A percentile compares a stretch with the other conserved stretches of the same genome.
phyloP scores from a whole-genome alignment of 2,329 filamentous ascomycete species.

The Pyricularia grisea region DNA sequence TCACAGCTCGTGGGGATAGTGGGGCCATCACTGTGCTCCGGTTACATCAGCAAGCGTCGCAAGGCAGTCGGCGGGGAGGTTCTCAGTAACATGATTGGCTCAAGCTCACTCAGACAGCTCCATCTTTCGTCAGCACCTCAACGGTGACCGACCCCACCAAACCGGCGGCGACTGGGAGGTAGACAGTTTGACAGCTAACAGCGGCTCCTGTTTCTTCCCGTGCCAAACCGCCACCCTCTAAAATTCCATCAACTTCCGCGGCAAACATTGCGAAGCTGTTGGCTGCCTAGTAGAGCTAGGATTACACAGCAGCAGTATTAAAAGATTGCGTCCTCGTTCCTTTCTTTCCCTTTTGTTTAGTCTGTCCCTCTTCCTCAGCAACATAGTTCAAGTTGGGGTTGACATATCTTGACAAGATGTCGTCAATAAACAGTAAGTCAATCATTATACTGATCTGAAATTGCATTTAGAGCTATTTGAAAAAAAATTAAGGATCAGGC shows the following conservation, averaged over 20 bases:
- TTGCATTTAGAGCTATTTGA: no score
- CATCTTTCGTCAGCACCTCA: neutral
- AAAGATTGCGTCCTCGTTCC: neutral
- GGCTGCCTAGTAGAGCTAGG: neutral
- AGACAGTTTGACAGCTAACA: neutral
- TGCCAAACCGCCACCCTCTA: neutral
- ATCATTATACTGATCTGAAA: neutral
- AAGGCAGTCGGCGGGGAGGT: neutral
- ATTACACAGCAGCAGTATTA: neutral
- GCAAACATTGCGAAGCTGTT: neutral
- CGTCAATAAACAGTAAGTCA: neutral
- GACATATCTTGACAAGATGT: neutral
- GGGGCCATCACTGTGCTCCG: neutral
- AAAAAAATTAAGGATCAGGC: neutral
- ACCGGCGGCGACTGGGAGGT: neutral
- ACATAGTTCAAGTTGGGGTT: neutral
- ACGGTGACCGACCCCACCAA: neutral
- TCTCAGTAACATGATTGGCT: neutral
- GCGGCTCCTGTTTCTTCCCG: neutral
- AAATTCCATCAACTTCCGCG: neutral
- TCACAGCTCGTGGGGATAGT: constrained; percentile 1
- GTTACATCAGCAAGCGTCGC: neutral
- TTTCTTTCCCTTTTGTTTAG: neutral
- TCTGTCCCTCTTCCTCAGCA: neutral
- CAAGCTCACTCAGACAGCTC: neutral